Evolutionary conservation across 495 filamentous ascomycete genomes (phyloP), one percentile per base, ranked within the genome.

Genomic region (Aspergillus coremiiformis): DNA sequence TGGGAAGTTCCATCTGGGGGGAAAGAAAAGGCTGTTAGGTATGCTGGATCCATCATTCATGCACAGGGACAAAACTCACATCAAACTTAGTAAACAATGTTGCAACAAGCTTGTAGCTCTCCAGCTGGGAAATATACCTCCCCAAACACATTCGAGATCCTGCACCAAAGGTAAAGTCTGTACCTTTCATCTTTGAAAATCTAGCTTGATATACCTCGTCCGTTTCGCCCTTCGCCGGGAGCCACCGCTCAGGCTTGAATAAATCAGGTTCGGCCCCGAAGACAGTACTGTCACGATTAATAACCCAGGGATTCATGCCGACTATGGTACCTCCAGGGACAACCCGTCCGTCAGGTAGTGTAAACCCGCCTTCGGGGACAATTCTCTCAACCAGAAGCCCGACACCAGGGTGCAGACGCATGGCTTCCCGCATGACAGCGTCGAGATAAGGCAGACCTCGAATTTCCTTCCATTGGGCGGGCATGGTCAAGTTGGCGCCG

Each of bases 51-150:
- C n/a, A n/a, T n/a, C n/a, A n/a, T n/a, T n/a, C n/a, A n/a, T n/a
- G n/a, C n/a, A n/a, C 45, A 19, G 37, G 15, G 17, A 23, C 19
- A 32, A 17, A 3, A 59, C 66, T 60, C 49, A 78, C 74, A 63
- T 89, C 84, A 64, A 89, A 91, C 54, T 75, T 70, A 58, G 78
- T 74, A 56, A 90, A 72, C 59, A 90, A 72, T 49, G 77, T 85
- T 35, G 87, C 86, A 47, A 90, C 81, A 49, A 91, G 59, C 72
- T 91, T 90, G 55, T 87, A 87, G 47, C 90, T 84, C 75, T 91
- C 87, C 65, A 90, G 54, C 67, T 86, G 62, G 47, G 79, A 81
- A 50, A 90, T 83, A 57, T 90, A 90, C 70, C 78, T 77, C 4
- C 85, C 85, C 49, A 87, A 84, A 63, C 85, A 89, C 3, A 79